These are phyloP conservation scores for Pythium diclinum DNA, from an alignment of 352 stramenopile species.

Conservation along the genomic window DNA sequence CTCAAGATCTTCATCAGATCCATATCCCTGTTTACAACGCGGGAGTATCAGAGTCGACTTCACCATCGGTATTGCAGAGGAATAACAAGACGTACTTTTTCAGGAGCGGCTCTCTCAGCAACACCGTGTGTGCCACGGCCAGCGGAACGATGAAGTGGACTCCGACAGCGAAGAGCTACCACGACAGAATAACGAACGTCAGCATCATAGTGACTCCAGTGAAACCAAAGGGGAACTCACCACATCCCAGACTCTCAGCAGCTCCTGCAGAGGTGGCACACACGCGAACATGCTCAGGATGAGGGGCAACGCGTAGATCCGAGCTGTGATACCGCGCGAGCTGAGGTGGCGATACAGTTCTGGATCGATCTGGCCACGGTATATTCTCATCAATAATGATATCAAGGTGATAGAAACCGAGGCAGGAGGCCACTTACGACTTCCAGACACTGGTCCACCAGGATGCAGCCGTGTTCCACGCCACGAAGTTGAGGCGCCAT, in stretches of 20 bases:
- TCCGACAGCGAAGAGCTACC: conserved; percentile 85
- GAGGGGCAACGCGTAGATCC: conserved; percentile 86
- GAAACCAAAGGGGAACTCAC: conserved; percentile 29
- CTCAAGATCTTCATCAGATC: conserved; percentile 89
- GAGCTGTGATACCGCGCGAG: conserved; percentile 65
- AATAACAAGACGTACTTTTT: conserved; percentile 42
- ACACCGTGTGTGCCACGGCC: conserved; percentile 84
- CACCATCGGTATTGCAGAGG: not conserved
- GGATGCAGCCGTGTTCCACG: conserved; percentile 72
- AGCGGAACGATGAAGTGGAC: conserved; percentile 91
- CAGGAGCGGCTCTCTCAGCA: conserved; percentile 84
- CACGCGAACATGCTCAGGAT: conserved; percentile 90
- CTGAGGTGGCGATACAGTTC: conserved; percentile 81
- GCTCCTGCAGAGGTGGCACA: conserved; percentile 82
- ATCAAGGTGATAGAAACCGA: too few relatives aligned
- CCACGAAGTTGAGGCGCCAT: conserved; percentile 86
- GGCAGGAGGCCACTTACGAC: conserved; percentile 14
- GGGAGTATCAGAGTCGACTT: not conserved
- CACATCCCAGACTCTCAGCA: conserved; percentile 90
- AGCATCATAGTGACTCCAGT: not conserved
- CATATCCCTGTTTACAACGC: conserved; percentile 50
- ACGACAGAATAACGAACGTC: not conserved
- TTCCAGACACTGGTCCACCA: conserved; percentile 78
- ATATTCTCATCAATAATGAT: not conserved
- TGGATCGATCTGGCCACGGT: conserved; percentile 53